Conservation (phyloP, 768 basidiomycete species). For the Agrocybe chaxingu region DNA sequence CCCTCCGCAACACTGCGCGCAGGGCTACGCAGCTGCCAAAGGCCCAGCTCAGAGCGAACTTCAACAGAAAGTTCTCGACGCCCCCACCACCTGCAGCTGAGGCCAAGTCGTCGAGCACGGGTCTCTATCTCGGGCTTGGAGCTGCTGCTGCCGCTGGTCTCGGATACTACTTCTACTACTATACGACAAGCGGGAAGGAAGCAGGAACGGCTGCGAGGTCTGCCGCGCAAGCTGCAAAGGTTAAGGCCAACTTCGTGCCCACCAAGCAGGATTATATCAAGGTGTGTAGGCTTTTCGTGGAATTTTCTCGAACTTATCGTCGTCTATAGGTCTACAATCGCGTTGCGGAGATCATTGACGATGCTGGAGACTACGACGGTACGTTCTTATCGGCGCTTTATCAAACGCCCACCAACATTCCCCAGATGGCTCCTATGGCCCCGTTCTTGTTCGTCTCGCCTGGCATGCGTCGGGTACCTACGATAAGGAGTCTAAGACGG, state of each 20-base stretch:
- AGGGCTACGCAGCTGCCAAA: constrained; percentile 27
- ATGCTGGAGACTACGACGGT: constrained; percentile 87
- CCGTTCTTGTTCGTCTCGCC: constrained; percentile 84
- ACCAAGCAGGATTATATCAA: constrained; percentile 88
- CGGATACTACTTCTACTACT: constrained; percentile 60
- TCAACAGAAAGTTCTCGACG: constrained; percentile 58
- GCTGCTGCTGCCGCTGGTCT: constrained; percentile 57
- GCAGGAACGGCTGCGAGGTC: constrained; percentile 57
- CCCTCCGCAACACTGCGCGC: constrained; percentile 47
- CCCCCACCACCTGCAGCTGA: constrained; percentile 32
- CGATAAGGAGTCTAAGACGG: constrained; percentile 72
- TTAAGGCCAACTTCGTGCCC: constrained; percentile 66
- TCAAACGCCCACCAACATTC: constrained; percentile 9
- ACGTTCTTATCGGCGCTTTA: constrained; percentile 17
- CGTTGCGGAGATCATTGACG: constrained; percentile 75
- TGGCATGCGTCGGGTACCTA: constrained; percentile 96
- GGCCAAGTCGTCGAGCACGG: constrained; percentile 54
- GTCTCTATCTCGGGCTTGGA: constrained; percentile 59
- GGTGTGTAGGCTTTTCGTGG: constrained; percentile 31
- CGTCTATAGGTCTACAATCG: constrained; percentile 78
- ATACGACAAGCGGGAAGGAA: constrained; percentile 47
- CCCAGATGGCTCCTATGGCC: constrained; percentile 84
- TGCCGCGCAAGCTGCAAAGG: constrained; percentile 59
- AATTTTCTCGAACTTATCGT: neutral
- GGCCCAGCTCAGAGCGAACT: constrained; percentile 35